Evolutionary conservation across 805 yeast species (phyloP).

Genomic region (Kodamaea kakaduensis): DNA sequence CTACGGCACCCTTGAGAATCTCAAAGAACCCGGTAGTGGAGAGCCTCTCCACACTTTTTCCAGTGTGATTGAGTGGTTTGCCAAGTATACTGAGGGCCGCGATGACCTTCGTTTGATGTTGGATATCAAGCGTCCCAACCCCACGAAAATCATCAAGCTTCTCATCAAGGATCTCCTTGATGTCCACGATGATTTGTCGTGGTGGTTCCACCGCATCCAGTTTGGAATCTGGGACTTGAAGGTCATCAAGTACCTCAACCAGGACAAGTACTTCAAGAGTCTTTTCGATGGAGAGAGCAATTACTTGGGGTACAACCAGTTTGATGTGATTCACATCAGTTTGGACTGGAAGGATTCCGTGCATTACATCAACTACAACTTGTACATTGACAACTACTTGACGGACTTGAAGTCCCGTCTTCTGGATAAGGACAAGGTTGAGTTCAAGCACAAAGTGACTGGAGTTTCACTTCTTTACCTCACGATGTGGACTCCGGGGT

Average conservation of each 20-base stretch:
- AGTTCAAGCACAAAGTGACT: slow-evolving; percentile 23
- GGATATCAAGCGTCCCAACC: slow-evolving; percentile 39
- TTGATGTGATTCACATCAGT: slow-evolving; percentile 37
- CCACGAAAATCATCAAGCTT: slow-evolving; percentile 28
- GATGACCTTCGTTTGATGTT: slow-evolving; percentile 29
- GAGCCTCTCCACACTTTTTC: slow-evolving; percentile 31
- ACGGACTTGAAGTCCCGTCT: slow-evolving; percentile 8
- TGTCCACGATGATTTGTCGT: slow-evolving; percentile 27
- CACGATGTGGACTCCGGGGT: slow-evolving; percentile 35
- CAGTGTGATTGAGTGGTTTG: slow-evolving; percentile 32
- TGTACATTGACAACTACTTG: slow-evolving; percentile 23
- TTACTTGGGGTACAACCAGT: slow-evolving; percentile 20
- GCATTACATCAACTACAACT: slow-evolving; percentile 32
- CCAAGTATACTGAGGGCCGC: slow-evolving; percentile 17
- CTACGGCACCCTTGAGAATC: slow-evolving; percentile 23
- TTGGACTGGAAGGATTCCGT: slow-evolving; percentile 31
- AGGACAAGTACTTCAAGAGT: slow-evolving; percentile 31
- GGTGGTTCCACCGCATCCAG: slow-evolving; percentile 38
- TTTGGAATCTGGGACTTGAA: slow-evolving; percentile 41
- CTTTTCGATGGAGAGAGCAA: slow-evolving; percentile 15
- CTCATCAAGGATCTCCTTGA: slow-evolving; percentile 27
- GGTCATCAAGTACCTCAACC: slow-evolving; percentile 36
- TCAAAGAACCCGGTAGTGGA: slow-evolving; percentile 30
- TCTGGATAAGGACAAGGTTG: slow-evolving; percentile 14
- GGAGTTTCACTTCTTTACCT: slow-evolving; percentile 38